These are phyloP conservation scores for Tothia fuscella DNA, from an alignment of 2,329 filamentous ascomycete species.

Conservation along the genomic window DNA sequence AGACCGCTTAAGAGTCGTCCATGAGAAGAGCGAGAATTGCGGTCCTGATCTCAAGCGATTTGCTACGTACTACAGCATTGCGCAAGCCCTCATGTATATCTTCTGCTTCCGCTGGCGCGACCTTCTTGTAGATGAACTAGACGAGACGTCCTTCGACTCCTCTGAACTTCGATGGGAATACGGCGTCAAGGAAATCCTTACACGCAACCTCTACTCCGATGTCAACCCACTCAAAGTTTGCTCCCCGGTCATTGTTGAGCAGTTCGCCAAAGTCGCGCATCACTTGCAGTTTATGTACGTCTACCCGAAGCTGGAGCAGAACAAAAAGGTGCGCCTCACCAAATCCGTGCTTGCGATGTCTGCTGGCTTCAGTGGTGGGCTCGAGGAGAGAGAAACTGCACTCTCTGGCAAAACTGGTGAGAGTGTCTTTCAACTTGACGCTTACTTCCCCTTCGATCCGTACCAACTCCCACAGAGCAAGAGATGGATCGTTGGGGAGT, in stretches of 20 bases:
- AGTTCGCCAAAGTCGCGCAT: slow-evolving; percentile 80
- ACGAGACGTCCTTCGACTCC: slow-evolving; percentile 26
- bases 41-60: slow-evolving; percentile 80
- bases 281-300: slow-evolving; percentile 84
- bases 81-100: slow-evolving; percentile 85
- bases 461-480: slow-evolving; percentile 83
- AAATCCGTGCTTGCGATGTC: slow-evolving; percentile 52
- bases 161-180: slow-evolving; percentile 60
- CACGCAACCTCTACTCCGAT: slow-evolving; percentile 62
- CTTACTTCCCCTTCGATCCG: slow-evolving; percentile 95
- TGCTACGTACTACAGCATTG: slow-evolving; percentile 71
- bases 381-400: slow-evolving; percentile 44
- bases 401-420: slow-evolving; percentile 50
- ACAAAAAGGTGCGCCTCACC: slow-evolving; percentile 76
- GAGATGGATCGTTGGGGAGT: slow-evolving; percentile 76
- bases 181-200: slow-evolving; percentile 58
- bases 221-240: slow-evolving; percentile 95
- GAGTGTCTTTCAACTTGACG: slow-evolving; percentile 72
- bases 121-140: slow-evolving; percentile 41
- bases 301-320: slow-evolving; percentile 75
- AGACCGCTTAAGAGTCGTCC: slow-evolving; percentile 57
- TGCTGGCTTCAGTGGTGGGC: slow-evolving; percentile 15
- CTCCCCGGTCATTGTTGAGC: slow-evolving; percentile 75
- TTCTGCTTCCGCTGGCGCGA: slow-evolving; percentile 98
- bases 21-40: slow-evolving; percentile 52